These are phyloP conservation scores for Parietichytrium sp. DNA, from an alignment of 108 stramenopile species.

Conservation along the genomic window DNA sequence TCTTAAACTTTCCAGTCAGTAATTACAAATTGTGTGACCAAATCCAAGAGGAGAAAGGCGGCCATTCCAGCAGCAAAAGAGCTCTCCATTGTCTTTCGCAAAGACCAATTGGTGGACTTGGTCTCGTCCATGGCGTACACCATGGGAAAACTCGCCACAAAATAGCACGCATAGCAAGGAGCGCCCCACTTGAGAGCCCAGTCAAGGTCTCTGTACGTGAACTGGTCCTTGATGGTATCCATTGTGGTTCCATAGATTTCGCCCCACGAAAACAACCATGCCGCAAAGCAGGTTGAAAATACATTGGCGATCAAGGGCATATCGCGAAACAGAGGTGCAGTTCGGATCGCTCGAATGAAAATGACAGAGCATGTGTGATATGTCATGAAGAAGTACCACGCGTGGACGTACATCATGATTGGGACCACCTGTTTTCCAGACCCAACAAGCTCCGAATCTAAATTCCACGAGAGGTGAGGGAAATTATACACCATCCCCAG, in stretches of 20 bases:
- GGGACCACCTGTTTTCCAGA: neutral
- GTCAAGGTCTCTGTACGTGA: slow-evolving; percentile 2
- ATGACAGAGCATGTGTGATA: slow-evolving; percentile 10
- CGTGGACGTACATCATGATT: slow-evolving; percentile 37
- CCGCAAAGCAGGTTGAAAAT: neutral
- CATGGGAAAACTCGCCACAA: slow-evolving; percentile 17
- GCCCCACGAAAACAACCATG: slow-evolving; percentile 31
- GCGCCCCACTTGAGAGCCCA: slow-evolving; percentile 33
- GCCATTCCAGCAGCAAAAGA: slow-evolving; percentile 1
- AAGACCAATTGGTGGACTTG: neutral
- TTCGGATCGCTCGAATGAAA: neutral
- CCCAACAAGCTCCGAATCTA: neutral
- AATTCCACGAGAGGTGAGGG: neutral
- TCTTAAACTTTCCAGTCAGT: slow-evolving; percentile 3
- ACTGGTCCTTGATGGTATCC: slow-evolving; percentile 22
- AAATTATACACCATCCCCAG: slow-evolving; percentile 24
- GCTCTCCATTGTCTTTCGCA: neutral
- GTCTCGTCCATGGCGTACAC: slow-evolving; percentile 28
- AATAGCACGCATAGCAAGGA: slow-evolving; percentile 20
- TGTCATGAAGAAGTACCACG: slow-evolving; percentile 36
- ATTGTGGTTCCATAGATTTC: slow-evolving; percentile 11
- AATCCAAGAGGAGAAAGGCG: neutral
- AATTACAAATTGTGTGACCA: neutral
- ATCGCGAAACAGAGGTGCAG: neutral
- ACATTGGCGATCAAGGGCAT: neutral